Conservation (phyloP, 2,329 filamentous ascomycete genomes). For the Xylariaceae sp. region DNA sequence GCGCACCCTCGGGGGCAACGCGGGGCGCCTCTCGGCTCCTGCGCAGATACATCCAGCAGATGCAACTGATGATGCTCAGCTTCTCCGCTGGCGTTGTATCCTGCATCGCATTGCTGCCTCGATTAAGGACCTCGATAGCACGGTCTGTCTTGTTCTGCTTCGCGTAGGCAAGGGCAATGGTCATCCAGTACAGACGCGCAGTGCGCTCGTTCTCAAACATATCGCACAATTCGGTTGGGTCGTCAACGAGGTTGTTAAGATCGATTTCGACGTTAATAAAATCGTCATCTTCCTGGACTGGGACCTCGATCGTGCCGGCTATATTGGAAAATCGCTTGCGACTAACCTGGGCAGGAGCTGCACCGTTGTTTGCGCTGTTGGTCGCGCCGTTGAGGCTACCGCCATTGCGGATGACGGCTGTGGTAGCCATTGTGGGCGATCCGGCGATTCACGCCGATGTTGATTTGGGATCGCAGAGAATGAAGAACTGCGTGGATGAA, state of each 20-base stretch:
- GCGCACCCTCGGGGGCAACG: conserved; percentile 55
- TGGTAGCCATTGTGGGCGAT: conserved; percentile 34
- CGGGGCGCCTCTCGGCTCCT: conserved; percentile 76
- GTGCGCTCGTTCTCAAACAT: conserved; percentile 92
- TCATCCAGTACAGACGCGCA: conserved; percentile 92
- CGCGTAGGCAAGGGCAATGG: conserved; percentile 92
- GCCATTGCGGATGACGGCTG: conserved; percentile 38
- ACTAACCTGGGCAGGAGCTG: conserved; percentile 32
- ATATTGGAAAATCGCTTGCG: conserved; percentile 60
- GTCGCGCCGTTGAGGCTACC: conserved; percentile 37
- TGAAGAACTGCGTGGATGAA: neutral
- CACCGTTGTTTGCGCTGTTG: conserved; percentile 40
- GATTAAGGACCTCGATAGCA: conserved; percentile 65
- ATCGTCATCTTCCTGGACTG: conserved; percentile 58
- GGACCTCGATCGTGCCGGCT: conserved; percentile 60
- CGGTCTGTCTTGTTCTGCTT: conserved; percentile 93
- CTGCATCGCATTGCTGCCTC: conserved; percentile 67
- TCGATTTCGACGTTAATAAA: conserved; percentile 85
- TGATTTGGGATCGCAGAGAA: neutral
- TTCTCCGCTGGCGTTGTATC: conserved; percentile 72
- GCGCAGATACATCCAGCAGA: conserved; percentile 88
- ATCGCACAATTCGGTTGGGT: conserved; percentile 90
- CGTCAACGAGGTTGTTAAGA: conserved; percentile 83
- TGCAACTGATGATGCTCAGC: conserved; percentile 73
- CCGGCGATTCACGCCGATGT: neutral